Base-by-base conservation (phyloP, 306 rosid species). In the Bauhinia variegata region DNA sequence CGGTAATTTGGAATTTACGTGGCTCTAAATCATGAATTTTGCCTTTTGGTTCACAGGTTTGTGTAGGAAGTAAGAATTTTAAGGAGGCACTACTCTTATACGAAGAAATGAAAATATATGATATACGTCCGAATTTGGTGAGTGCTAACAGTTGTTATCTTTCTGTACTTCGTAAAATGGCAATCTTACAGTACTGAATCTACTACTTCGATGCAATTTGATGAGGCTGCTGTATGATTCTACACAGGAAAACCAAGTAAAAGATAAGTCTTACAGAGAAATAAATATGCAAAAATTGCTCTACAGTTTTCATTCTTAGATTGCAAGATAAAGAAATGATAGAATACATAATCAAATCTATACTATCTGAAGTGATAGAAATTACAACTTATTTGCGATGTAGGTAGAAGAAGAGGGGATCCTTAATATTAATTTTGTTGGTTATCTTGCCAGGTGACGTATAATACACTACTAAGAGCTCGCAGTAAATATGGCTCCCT, bases 381-480 rank as follows among this genome's bases (percentile, higher is more conserved):
- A 72, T 58, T 19, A 44, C 49, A 52, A 42, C 34, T 56, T 67
- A 60, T 46, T 68, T 57, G 71, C 31, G 58, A 70, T 63, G 6
- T 9, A 11, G 28, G 37, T 63, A 46, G 54, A 38, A 54, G 47
- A 41, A 72, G 46, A 11, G 72, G 52, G 67, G 7, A 63, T 63
- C 63, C 70, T 63, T 77, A 53, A 46, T 64, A 15, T 67, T 11
- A 6, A 47, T 68, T 14, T 65, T 66, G 62, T 63, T 57, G 43
- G 61, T 50, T 66, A 51, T 39, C 62, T 71, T 79, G 58, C 18
- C 84, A 92, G 98, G 96, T 87, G 67, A 92, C 98, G 33, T 92
- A 92, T 72, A 83, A 80, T 65, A 93, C 98, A 48, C 89, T 93
- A 74, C 55, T 89, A 69, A 82, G 80, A 82, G 95, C 97, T 16